A percentile compares a stretch with the other conserved stretches of the same genome.
phyloP scores from a whole-genome alignment of 2,329 filamentous ascomycete species.

The Epichloe bromicola region DNA sequence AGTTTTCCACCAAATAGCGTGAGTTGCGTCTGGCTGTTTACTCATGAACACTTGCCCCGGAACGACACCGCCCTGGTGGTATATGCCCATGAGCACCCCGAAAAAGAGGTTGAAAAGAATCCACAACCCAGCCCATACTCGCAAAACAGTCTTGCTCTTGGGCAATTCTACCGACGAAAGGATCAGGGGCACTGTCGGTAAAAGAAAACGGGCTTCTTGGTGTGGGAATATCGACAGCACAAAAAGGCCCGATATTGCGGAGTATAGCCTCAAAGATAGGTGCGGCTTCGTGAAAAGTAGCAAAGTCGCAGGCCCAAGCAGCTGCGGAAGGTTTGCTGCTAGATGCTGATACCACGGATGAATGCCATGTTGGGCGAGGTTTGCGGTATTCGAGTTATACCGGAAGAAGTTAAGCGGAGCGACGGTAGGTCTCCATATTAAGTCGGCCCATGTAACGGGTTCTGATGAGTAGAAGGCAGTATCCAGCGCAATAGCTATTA shows the following conservation, averaged over 20 bases:
- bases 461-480: slow-evolving; percentile 66
- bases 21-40: slow-evolving; percentile 52
- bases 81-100: slow-evolving; percentile 64
- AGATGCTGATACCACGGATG: slow-evolving; percentile 71
- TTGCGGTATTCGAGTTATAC: slow-evolving; percentile 59
- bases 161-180: slow-evolving; percentile 61
- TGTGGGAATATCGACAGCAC: slow-evolving; percentile 65
- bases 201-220: slow-evolving; percentile 66
- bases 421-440: slow-evolving; percentile 53
- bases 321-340: slow-evolving; percentile 53
- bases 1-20: slow-evolving; percentile 76
- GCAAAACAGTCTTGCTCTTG: slow-evolving; percentile 32
- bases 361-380: slow-evolving; percentile 62
- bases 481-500: slow-evolving; percentile 67
- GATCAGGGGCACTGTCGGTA: slow-evolving; percentile 65
- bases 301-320: slow-evolving; percentile 56
- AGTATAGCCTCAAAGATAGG: slow-evolving; percentile 50
- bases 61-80: slow-evolving; percentile 69
- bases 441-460: slow-evolving; percentile 49
- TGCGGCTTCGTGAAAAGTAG: slow-evolving; percentile 47
- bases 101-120: slow-evolving; percentile 55
- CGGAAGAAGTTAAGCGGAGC: slow-evolving; percentile 66
- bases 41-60: slow-evolving; percentile 65
- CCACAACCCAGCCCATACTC: slow-evolving; percentile 50
- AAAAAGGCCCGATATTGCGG: slow-evolving; percentile 58